Evolutionary conservation across 1,284 basidiomycete species (phyloP), one percentile per base, ranked within the genome.

Genomic region (Polyporus tsugae): DNA sequence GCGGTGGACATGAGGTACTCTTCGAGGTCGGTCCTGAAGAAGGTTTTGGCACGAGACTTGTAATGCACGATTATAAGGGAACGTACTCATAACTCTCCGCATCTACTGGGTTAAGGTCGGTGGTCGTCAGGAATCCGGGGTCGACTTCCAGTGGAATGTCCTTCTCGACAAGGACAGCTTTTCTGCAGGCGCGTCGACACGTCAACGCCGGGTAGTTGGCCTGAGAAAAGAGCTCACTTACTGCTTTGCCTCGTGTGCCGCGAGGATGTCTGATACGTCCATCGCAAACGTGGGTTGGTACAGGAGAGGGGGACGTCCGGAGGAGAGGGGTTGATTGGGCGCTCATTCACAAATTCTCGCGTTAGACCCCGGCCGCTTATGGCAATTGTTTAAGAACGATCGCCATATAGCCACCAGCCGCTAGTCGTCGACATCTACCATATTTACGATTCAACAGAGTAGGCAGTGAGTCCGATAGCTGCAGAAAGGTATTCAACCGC

Each of bases 81-180:
- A 80, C 89, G 75, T 73, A 95, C 93, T 85, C 82, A 84, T 97
- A 96, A 73, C 85, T 88, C 66, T 93, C 91, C 46, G 87, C 84
- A 78, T 97, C 94, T 71, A 96, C 89, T 4, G 94, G 90, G 78
- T 95, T 97, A 6, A 88, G 86, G 83, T 99, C 97, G 67, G 95
- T 95, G 1, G 95, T 94, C 0, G 92, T 89, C 29, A 99, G 85
- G 55, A 94, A 88, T 19, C 94, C 96, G 9, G 91, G 78, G 81
- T 99, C 97, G 72, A 96, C 83, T 66, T 93, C 89, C 71, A 96
- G 87, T 2, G 95, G 91, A 10, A 89, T 91, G 65, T 94, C 91
- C 79, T 95, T 95, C 76, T 94, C 89, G 67, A 95, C 90, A 15
- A 85, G 80, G 57, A 89, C 83, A 42, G 89, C 85, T 81, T 91